Base-by-base conservation (phyloP, 2,329 filamentous ascomycete species). In the Uncinocarpus reesii region DNA sequence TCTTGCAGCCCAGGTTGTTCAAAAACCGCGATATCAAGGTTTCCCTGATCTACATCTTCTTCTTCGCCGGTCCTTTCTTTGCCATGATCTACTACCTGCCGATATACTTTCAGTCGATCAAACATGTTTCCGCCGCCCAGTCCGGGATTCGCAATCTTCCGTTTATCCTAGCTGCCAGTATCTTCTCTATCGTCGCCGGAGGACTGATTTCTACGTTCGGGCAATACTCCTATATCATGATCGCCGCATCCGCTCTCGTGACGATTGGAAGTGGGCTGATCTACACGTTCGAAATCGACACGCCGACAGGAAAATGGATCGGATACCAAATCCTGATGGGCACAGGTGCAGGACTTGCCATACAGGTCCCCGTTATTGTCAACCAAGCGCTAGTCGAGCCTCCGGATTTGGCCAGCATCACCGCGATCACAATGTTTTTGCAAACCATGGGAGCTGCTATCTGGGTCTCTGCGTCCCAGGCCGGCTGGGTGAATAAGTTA, bases 61-160 rank as follows among this genome's bases (percentile, higher is more conserved):
- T 50, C 34, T 41, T 48, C 11, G 48, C 38, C 4, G 50, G 50
- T 2, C 44, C 51, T 11, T 24, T 47, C 54, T 42, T 51, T 38
- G 13, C 54, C 37, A 11, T 52, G 36, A 23, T 54, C 43, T 49
- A 58, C 21, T 62, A 60, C 48, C 43, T 63, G 13, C 59, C 61
- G 7, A 59, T 62, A 37, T 63, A 67, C 52, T 71, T 72, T 58
- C 70, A 73, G 56, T 64, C 67, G 35, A 65, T 66, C 48, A 68
- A 69, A 54, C 58, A 62, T 16, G 65, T 63, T 3, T 60, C 60
- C 1, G 65, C 70, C 13, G 61, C 66, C 23, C 55, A 60, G 13
- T 64, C 63, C 16, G 65, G 63, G 11, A 57, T 61, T 48, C 51
- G 60, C 54, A 56, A 58, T 42, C 15, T 65, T 1, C 69, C 68